These are phyloP conservation scores for Alternaria viburni DNA, from an alignment of 2,329 filamentous ascomycete genomes.

Conservation along the genomic window DNA sequence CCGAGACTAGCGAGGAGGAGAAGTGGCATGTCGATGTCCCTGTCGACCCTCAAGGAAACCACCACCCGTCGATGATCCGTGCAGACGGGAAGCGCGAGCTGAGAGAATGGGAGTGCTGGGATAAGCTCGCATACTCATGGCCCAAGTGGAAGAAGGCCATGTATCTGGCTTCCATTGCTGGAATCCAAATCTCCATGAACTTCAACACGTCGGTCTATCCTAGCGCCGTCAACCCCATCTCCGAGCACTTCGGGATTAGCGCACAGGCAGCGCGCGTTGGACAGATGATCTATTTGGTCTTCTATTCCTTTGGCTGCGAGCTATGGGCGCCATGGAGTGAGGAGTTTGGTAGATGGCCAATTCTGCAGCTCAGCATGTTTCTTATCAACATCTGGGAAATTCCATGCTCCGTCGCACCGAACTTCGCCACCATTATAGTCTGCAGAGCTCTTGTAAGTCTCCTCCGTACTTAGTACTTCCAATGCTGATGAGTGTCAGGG, in stretches of 20 bases:
- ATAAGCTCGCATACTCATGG: slow-evolving; percentile 55
- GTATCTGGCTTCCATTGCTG: slow-evolving; percentile 59
- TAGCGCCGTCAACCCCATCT: slow-evolving; percentile 58
- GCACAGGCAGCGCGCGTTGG: slow-evolving; percentile 30
- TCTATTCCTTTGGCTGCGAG: slow-evolving; percentile 85
- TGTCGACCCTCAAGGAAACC: slow-evolving; percentile 11
- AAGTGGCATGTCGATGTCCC: slow-evolving; percentile 13
- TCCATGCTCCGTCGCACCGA: slow-evolving; percentile 64
- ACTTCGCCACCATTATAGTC: slow-evolving; percentile 70
- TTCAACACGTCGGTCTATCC: slow-evolving; percentile 62
- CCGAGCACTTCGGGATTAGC: slow-evolving; percentile 63
- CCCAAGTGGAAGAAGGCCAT: slow-evolving; percentile 59
- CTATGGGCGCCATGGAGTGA: slow-evolving; percentile 82
- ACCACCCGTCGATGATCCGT: slow-evolving; percentile 14
- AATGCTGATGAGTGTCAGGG: slow-evolving; percentile 53
- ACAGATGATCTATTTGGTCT: slow-evolving; percentile 65
- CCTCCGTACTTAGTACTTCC: slow-evolving; percentile 59
- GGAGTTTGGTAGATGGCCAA: slow-evolving; percentile 68
- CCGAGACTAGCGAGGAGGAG: slow-evolving; percentile 18
- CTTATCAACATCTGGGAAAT: slow-evolving; percentile 70
- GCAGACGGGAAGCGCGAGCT: slow-evolving; percentile 28
- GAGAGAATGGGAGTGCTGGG: slow-evolving; percentile 54
- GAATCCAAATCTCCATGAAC: slow-evolving; percentile 63
- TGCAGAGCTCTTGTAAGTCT: slow-evolving; percentile 63
- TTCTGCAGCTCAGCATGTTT: slow-evolving; percentile 67